Evolutionary conservation across 306 rosid species (phyloP).

Genomic region (Sechiopsis laciniata): DNA sequence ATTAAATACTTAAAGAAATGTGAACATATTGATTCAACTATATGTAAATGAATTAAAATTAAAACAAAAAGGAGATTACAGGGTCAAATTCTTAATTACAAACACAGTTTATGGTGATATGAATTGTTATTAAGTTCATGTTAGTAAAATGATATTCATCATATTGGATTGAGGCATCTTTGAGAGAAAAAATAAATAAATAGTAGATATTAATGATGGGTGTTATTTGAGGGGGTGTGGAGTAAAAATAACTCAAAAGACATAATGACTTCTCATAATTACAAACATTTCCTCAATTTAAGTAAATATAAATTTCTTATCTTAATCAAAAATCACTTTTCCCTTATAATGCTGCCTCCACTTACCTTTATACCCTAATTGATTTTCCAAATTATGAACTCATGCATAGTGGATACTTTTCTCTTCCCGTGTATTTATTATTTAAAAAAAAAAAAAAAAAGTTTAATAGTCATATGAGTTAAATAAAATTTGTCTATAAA

Average conservation of each 20-base stretch:
- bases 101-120: no score
- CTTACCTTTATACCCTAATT: not conserved
- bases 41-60: no score
- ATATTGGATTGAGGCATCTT: not conserved
- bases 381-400: no score
- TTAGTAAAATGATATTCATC: not conserved
- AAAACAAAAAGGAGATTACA: not conserved
- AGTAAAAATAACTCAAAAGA: slow-evolving; percentile 21
- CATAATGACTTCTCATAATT: slow-evolving; percentile 11
- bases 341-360: not conserved
- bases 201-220: not conserved
- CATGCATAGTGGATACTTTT: no score
- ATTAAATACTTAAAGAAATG: not conserved
- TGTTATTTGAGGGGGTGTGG: slow-evolving; percentile 9
- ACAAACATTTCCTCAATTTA: slow-evolving; percentile 18
- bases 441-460: no score
- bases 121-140: not conserved
- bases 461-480: no score
- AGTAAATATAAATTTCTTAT: slow-evolving; percentile 1
- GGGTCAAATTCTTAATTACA: no score
- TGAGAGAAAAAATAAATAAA: not conserved
- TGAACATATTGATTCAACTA: no score
- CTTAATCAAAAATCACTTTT: slow-evolving; percentile 8
- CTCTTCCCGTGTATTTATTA: no score
- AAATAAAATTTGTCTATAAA: no score